Base-by-base conservation (phyloP, 1,139 yeast species). In the Kodamaea sp. region DNA sequence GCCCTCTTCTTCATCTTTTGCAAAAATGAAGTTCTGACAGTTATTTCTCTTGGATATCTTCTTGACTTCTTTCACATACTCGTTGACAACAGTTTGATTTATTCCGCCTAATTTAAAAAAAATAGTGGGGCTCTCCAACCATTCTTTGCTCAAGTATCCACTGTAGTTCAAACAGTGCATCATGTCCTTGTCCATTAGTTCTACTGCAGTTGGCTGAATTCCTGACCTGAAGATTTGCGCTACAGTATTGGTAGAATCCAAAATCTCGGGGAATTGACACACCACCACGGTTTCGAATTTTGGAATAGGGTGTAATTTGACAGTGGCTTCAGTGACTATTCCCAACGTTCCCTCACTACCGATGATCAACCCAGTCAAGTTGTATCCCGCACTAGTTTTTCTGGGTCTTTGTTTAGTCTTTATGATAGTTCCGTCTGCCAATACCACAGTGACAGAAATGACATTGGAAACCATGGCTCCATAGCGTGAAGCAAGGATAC, bases 61-160 rank as follows among this genome's bases (percentile, higher is more conserved):
- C 26, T 54, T 38, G 9, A 69, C 48, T 20, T 56, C 58, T 26
- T 58, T 51, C 14, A 66, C 51, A 32, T 62, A 56, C 34, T 69
- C 74, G 8, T 63, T 56, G 3, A 68, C 73, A 1, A 64, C 67
- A 1, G 45, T 39, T 27, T 64, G 46, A 38, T 55, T 65, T 15
- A 66, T 41, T 1, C 73, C 75, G 4, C 74, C 75, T 11, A 70
- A 39, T 43, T 69, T 69, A 51, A 70, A 66, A 39, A 67, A 69
- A 4, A 70, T 36, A 1, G 75, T 69, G 2, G 76, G 76, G 15
- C 59, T 60, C 37, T 70, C 75, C 21, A 72, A 69, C 88, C 94
- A 88, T 28, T 67, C 53, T 31, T 58, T 46, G 8, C 63, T 46
- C 38, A 62, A 65, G 43, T 66, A 68, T 4, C 72, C 74, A 35